Percentiles rank a stretch among this genome's conserved stretches.
Evolutionary conservation across 257 asterid genomes (phyloP).

Genomic region (Nicotiana undulata): DNA sequence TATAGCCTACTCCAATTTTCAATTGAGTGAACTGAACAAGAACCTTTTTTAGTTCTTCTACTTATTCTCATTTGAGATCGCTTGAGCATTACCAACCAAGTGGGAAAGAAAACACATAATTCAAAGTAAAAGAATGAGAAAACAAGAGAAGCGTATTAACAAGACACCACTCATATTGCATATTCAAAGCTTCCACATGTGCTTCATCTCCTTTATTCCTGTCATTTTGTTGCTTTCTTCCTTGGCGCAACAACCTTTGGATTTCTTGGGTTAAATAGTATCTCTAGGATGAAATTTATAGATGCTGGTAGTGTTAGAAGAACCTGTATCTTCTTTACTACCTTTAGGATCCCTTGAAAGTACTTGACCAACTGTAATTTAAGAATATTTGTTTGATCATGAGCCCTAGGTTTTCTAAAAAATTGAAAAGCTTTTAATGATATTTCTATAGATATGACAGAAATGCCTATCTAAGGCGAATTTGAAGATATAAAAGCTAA

Average conservation of each 20-base stretch:
- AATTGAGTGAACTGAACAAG: background rate
- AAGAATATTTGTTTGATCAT: background rate
- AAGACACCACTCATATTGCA: background rate
- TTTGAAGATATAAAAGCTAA: too few species aligned
- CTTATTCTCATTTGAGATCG: background rate
- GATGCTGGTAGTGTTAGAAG: background rate
- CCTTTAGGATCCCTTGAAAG: background rate
- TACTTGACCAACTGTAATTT: background rate
- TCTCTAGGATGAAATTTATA: background rate
- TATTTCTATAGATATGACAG: background rate
- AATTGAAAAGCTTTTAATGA: background rate
- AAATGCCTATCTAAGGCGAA: background rate
- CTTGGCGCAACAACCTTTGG: background rate
- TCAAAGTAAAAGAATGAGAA: background rate
- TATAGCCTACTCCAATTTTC: background rate
- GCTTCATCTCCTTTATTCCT: background rate
- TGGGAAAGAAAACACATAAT: constrained; percentile 1
- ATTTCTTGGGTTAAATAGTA: background rate
- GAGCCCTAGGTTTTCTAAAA: background rate
- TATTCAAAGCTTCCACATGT: background rate
- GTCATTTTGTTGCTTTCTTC: background rate
- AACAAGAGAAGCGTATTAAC: background rate
- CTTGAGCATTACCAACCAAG: background rate
- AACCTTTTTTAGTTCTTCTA: background rate
- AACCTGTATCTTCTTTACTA: constrained; percentile 1